Evolutionary conservation across 2,329 filamentous ascomycete species (phyloP).

Genomic region (Nigrospora oryzae): DNA sequence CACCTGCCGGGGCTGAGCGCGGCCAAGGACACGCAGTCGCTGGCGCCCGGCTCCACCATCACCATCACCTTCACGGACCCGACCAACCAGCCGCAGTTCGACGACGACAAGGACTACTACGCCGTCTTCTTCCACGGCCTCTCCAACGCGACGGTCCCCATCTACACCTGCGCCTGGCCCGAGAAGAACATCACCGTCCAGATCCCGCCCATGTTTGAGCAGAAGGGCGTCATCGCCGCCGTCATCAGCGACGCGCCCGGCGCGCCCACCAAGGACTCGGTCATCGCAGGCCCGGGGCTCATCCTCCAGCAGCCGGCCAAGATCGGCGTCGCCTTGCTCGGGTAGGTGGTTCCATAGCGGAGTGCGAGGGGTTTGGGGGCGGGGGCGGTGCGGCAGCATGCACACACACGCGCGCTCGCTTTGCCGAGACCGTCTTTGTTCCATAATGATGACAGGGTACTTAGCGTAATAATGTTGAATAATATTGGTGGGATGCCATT

Average conservation of each 20-base stretch:
- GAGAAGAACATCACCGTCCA: constrained; percentile 18
- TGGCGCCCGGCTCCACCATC: constrained; percentile 21
- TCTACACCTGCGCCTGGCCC: constrained; percentile 18
- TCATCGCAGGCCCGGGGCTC: constrained; percentile 28
- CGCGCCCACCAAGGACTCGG: constrained; percentile 25
- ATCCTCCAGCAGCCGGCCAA: constrained; percentile 25
- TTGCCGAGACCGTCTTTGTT: too few relatives aligned
- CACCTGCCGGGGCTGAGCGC: constrained; percentile 21
- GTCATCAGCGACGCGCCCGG: constrained; percentile 25
- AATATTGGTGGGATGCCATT: too few relatives aligned
- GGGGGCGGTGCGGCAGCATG: too few relatives aligned
- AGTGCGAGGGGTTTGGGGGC: background rate
- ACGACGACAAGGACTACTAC: constrained; percentile 21
- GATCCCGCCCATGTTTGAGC: constrained; percentile 25
- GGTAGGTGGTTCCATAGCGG: background rate
- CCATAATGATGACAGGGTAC: too few relatives aligned
- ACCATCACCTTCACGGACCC: constrained; percentile 20
- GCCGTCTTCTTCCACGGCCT: constrained; percentile 31
- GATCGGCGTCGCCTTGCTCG: constrained; percentile 10
- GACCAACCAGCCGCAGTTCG: constrained; percentile 16
- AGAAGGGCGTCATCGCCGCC: constrained; percentile 25
- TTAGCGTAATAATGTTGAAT: too few relatives aligned
- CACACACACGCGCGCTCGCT: too few relatives aligned
- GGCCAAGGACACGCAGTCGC: constrained; percentile 12
- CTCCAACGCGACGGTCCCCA: constrained; percentile 23